These are phyloP conservation scores for Pestalotiopsis sp. DNA, from an alignment of 2,329 filamentous ascomycete genomes.

Conservation along the genomic window DNA sequence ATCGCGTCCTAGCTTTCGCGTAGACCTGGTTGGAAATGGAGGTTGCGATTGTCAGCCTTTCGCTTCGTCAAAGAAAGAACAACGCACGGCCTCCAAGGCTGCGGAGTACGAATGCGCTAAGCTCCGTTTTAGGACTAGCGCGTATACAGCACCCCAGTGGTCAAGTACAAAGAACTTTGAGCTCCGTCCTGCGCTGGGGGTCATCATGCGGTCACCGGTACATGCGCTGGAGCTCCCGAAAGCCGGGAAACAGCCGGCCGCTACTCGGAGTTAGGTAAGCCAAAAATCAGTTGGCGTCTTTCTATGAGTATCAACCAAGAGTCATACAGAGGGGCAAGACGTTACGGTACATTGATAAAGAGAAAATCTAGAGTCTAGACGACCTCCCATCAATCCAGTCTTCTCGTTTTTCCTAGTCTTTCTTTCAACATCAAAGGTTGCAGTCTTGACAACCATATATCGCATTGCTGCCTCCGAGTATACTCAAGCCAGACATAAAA, in stretches of 20 bases:
- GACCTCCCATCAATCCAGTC: neutral
- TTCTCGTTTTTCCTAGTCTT: neutral
- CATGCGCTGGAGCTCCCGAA: neutral
- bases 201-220: conserved; percentile 8
- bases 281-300: neutral
- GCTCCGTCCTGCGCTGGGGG: neutral
- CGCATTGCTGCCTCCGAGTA: neutral
- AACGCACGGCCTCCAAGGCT: neutral
- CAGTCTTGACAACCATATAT: neutral
- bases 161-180: neutral
- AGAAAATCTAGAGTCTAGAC: neutral
- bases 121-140: neutral
- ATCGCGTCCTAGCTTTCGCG: conserved; percentile 5
- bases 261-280: conserved; percentile 25
- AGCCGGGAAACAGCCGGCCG: conserved; percentile 18
- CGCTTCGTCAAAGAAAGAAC: neutral
- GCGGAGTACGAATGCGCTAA: neutral
- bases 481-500: neutral
- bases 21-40: neutral
- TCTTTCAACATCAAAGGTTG: neutral
- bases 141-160: neutral
- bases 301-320: neutral
- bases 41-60: neutral
- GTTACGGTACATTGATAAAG: neutral
- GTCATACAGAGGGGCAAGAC: conserved; percentile 3